Conservation (phyloP, 106 monocot genomes). For the Vanilla planifolia region DNA sequence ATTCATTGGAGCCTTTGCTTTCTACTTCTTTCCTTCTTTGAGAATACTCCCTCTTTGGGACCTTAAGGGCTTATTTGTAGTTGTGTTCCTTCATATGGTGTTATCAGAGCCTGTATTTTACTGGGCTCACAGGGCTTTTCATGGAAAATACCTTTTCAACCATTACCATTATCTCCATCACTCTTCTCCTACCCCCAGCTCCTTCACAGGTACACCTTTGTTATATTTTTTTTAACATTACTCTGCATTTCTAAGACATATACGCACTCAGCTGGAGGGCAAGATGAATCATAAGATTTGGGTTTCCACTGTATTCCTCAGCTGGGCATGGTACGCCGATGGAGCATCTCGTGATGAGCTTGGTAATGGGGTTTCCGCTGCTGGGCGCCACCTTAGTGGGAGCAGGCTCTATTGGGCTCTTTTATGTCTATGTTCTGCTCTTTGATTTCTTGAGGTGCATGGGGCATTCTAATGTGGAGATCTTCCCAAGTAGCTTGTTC, state of each 20-base stretch:
- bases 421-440: constrained; percentile 31
- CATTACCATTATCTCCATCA: constrained; percentile 79
- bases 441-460: constrained; percentile 44
- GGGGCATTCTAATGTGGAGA: constrained; percentile 52
- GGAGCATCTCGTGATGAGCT: constrained; percentile 35
- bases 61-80: constrained; percentile 9
- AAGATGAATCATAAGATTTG: not conserved
- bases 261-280: not conserved
- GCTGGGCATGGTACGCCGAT: constrained; percentile 40
- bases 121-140: constrained; percentile 56
- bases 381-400: constrained; percentile 29
- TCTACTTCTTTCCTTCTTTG: constrained; percentile 31
- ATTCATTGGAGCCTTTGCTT: constrained; percentile 43
- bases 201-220: constrained; percentile 59
- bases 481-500: constrained; percentile 40
- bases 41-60: constrained; percentile 45
- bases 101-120: constrained; percentile 24
- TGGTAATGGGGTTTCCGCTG: constrained; percentile 25
- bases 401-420: constrained; percentile 26
- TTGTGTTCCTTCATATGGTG: constrained; percentile 7
- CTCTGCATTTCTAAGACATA: not conserved
- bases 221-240: not conserved
- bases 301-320: constrained; percentile 6
- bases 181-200: constrained; percentile 48
- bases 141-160: constrained; percentile 37